Conservation (phyloP, 768 basidiomycete species). For the Boletus edulis region DNA sequence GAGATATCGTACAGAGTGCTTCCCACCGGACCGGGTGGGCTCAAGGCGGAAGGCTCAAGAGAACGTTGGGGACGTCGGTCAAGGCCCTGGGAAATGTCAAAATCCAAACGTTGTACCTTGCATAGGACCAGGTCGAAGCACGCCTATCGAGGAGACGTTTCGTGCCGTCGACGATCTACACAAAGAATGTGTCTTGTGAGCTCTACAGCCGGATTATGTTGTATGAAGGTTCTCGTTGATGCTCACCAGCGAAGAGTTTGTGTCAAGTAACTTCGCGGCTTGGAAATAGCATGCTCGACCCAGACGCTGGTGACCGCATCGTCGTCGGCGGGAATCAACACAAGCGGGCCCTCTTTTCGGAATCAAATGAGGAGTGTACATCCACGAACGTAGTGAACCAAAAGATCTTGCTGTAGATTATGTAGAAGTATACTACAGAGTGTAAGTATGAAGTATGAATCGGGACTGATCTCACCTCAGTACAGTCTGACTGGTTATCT, state of each 20-base stretch:
- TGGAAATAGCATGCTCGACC: slow-evolving; percentile 9
- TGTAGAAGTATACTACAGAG: too few species aligned
- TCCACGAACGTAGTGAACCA: too few species aligned
- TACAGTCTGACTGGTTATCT: too few species aligned
- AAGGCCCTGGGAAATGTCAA: background rate
- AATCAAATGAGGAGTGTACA: too few species aligned
- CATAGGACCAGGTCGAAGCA: slow-evolving; percentile 42
- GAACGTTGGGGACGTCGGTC: background rate
- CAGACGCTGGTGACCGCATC: too few species aligned
- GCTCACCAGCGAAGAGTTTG: slow-evolving; percentile 10
- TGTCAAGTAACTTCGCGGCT: slow-evolving; percentile 15
- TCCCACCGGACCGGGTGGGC: background rate
- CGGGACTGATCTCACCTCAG: too few species aligned
- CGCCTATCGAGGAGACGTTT: slow-evolving; percentile 45
- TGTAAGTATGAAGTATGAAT: too few species aligned
- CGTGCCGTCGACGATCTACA: slow-evolving; percentile 35
- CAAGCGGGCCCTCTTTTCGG: too few species aligned
- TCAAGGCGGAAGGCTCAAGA: background rate
- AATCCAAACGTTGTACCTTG: background rate
- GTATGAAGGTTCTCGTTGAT: background rate
- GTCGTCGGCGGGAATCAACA: too few species aligned
- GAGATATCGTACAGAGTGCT: too few species aligned
- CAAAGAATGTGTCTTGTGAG: slow-evolving; percentile 46
- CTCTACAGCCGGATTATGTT: background rate
- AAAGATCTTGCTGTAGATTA: too few species aligned